Base-by-base conservation (phyloP, 352 stramenopile genomes). In the Pythium pectinolyticum region DNA sequence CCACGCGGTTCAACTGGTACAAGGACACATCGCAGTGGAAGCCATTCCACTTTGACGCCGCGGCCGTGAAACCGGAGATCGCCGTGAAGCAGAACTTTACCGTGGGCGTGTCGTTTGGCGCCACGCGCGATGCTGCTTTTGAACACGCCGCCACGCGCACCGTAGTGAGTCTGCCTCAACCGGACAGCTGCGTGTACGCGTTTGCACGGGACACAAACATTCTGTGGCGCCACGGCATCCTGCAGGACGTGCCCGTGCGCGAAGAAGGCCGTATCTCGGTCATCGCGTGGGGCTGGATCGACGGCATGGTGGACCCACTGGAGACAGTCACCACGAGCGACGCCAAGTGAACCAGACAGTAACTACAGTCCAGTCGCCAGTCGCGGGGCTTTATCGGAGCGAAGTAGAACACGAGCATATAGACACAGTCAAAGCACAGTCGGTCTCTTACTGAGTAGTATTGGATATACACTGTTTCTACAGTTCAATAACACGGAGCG, bases 1-100 rank as follows among this genome's bases (percentile, higher is more conserved):
- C 92, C n/a, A 97, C 89, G 53, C 84, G 94, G 43, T 98, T 98
- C 66, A 98, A 98, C 75, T 98, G 92, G 92, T 98, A 98, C 79
- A 84, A 90, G 54, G 91, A 98, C 77, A 90, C 80, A 50, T 89
- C 76, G 5, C 87, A 97, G 78, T 98, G 94, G 92, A 97, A 97
- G 67, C 89, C 89, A 28, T 97, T 97, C 73, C 90, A 98, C 75
- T 95, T 96, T 64, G 92, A 98, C 67, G 90, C 84, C 12, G 90
- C 92, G 2, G 94, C 92, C n/a, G 96, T 97, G 56, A 98, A 98
- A 78, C 88, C 88, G 0, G 74, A 94, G 63, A 85, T 96, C 61
- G 94, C 92, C 2, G 84, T 75, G 22, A 96, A 89, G 59, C 92
- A 98, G 71, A 98, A 98, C 66, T 97, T 97, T 60, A 98, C 94